These are phyloP conservation scores for Euphorbia pulcherrima DNA, from an alignment of 345 rosid genomes.

Conservation along the genomic window DNA sequence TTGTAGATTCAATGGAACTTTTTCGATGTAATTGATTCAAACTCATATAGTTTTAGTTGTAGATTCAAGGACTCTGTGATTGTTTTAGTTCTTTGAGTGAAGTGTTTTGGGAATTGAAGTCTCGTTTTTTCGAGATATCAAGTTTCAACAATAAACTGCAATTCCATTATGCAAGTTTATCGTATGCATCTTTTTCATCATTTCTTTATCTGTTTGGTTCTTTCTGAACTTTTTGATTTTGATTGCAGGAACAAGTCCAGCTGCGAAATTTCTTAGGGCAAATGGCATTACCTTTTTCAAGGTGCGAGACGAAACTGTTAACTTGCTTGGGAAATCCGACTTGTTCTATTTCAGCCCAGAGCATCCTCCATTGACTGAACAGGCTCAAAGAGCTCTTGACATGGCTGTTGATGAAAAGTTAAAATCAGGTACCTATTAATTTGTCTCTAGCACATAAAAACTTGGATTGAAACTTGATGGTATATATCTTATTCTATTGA, in stretches of 20 bases:
- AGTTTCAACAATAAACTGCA: neutral
- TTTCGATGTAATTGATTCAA: neutral
- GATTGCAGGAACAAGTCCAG: slow-evolving; percentile 64
- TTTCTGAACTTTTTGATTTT: slow-evolving; percentile 6
- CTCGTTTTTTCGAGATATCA: neutral
- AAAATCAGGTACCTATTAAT: slow-evolving; percentile 79
- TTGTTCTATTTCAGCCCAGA: slow-evolving; percentile 67
- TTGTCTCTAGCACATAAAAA: too few species aligned
- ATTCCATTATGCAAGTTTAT: neutral
- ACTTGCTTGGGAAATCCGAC: slow-evolving; percentile 78
- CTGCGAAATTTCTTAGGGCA: slow-evolving; percentile 80
- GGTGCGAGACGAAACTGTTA: slow-evolving; percentile 63
- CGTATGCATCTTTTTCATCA: slow-evolving; percentile 1
- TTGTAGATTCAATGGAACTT: neutral
- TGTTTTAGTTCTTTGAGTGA: neutral
- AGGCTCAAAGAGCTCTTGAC: slow-evolving; percentile 73
- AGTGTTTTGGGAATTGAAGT: neutral
- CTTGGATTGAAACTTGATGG: neutral
- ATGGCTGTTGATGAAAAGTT: slow-evolving; percentile 83
- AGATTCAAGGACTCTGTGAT: neutral
- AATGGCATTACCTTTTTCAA: slow-evolving; percentile 71
- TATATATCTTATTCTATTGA: neutral
- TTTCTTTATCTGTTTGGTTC: neutral
- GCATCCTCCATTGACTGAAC: slow-evolving; percentile 83
- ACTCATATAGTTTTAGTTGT: too few species aligned